phyloP scores from a whole-genome alignment of 306 rosid species.

The Pterocarpus macrocarpus region DNA sequence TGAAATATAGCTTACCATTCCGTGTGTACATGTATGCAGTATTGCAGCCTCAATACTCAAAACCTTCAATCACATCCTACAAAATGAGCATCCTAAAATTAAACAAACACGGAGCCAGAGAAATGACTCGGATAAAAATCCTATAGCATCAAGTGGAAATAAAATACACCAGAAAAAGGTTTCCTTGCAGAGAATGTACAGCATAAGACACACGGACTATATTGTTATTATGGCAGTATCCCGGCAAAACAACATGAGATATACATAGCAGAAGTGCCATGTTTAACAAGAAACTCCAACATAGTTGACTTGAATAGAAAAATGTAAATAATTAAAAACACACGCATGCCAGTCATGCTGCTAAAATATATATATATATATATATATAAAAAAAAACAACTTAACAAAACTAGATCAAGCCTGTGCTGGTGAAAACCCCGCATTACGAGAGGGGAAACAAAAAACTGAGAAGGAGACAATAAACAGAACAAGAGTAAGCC shows the following conservation, averaged over 20 bases:
- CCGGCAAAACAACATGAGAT: not conserved
- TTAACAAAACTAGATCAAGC: constrained; percentile 14
- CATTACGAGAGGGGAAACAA: not conserved
- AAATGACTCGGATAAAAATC: not conserved
- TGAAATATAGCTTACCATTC: constrained; percentile 39
- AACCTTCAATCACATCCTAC: constrained; percentile 27
- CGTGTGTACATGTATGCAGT: constrained; percentile 8
- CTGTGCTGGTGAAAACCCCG: not conserved
- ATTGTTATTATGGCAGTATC: too few species aligned
- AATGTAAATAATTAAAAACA: not conserved
- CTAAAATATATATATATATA: not conserved
- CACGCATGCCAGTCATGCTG: constrained; percentile 7
- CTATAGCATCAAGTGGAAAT: not conserved
- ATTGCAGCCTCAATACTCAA: constrained; percentile 30
- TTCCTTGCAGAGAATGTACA: not conserved
- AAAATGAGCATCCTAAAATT: constrained; percentile 30
- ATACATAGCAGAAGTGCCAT: constrained; percentile 2
- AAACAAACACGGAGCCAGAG: constrained; percentile 9
- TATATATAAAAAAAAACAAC: not conserved
- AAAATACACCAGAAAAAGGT: not conserved
- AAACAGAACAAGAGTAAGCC: constrained; percentile 32
- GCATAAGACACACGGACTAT: not conserved
- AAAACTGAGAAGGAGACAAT: constrained; percentile 36
- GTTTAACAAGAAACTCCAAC: constrained; percentile 31
- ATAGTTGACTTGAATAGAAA: not conserved